A percentile compares a stretch with the other conserved stretches of the same genome.
phyloP scores from a whole-genome alignment of 2,329 filamentous ascomycete species.

The Penicillium expansum region DNA sequence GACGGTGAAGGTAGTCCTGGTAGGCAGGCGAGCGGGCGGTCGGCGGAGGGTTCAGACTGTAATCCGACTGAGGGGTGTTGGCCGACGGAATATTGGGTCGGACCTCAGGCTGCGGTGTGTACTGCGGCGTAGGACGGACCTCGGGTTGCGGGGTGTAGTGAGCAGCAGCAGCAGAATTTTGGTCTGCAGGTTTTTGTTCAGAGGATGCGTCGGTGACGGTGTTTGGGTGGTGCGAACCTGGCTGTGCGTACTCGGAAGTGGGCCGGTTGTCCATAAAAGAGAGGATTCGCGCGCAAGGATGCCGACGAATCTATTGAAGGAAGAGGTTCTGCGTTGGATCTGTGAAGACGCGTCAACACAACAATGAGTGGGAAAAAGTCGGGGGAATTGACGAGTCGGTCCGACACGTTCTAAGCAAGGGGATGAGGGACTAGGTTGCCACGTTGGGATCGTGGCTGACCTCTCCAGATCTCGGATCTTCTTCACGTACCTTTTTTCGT shows the following conservation, averaged over 20 bases:
- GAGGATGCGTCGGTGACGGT: slow-evolving; percentile 62
- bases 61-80: slow-evolving; percentile 84
- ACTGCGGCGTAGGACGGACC: slow-evolving; percentile 56
- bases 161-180: slow-evolving; percentile 73
- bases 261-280: slow-evolving; percentile 59
- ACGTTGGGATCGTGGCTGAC: slow-evolving; percentile 20
- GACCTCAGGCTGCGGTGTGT: slow-evolving; percentile 77
- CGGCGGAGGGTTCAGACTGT: slow-evolving; percentile 71
- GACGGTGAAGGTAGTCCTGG: slow-evolving; percentile 80
- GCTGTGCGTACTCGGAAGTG: slow-evolving; percentile 76
- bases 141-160: slow-evolving; percentile 43
- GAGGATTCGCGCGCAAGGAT: slow-evolving; percentile 24
- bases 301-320: slow-evolving; percentile 6
- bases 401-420: slow-evolving; percentile 23
- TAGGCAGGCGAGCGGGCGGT: slow-evolving; percentile 77
- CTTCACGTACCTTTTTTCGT: not conserved
- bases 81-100: slow-evolving; percentile 72
- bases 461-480: slow-evolving; percentile 3
- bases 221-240: slow-evolving; percentile 71
- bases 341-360: slow-evolving; percentile 33
- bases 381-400: slow-evolving; percentile 24
- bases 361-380: slow-evolving; percentile 26
- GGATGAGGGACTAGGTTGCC: slow-evolving; percentile 16
- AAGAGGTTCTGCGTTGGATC: slow-evolving; percentile 22
- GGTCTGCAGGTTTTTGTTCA: slow-evolving; percentile 86